Percentiles rank a stretch among this genome's conserved stretches.
phyloP scores from a whole-genome alignment of 495 filamentous ascomycete genomes.

The Pseudevernia furfuracea region DNA sequence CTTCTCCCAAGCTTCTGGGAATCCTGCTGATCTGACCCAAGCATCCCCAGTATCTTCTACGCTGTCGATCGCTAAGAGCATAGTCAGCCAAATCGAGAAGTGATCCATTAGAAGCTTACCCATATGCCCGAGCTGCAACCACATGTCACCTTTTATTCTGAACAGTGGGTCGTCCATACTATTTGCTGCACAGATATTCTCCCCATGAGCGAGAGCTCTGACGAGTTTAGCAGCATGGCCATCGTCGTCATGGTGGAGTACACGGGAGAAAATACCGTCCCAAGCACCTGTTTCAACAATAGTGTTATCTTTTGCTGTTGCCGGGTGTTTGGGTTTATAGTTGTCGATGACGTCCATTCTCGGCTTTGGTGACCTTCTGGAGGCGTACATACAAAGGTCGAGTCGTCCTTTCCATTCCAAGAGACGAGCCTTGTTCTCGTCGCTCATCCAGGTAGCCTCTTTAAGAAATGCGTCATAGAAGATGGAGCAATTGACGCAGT shows the following conservation, averaged over 20 bases:
- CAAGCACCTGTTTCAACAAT: slow-evolving; percentile 31
- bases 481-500: slow-evolving; percentile 54
- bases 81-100: background rate
- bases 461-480: slow-evolving; percentile 52
- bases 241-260: slow-evolving; percentile 56
- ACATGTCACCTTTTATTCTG: slow-evolving; percentile 57
- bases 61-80: slow-evolving; percentile 19
- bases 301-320: background rate
- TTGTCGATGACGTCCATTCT: slow-evolving; percentile 45
- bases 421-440: slow-evolving; percentile 51
- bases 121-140: slow-evolving; percentile 59
- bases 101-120: slow-evolving; percentile 9
- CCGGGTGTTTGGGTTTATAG: slow-evolving; percentile 41
- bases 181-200: slow-evolving; percentile 40
- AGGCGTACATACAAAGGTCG: slow-evolving; percentile 61
- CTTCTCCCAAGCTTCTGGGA: slow-evolving; percentile 23
- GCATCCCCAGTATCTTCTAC: slow-evolving; percentile 19
- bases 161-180: slow-evolving; percentile 42
- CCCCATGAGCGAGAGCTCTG: slow-evolving; percentile 55
- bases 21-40: slow-evolving; percentile 24
- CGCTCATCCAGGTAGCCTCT: slow-evolving; percentile 29
- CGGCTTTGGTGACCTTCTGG: slow-evolving; percentile 48
- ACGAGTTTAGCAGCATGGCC: slow-evolving; percentile 70
- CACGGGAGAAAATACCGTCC: slow-evolving; percentile 49
- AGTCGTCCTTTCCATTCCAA: slow-evolving; percentile 69